A percentile compares a stretch with the other conserved stretches of the same genome.
These are phyloP conservation scores for Petrea volubilis DNA, from an alignment of 257 asterid species.

Conservation along the genomic window DNA sequence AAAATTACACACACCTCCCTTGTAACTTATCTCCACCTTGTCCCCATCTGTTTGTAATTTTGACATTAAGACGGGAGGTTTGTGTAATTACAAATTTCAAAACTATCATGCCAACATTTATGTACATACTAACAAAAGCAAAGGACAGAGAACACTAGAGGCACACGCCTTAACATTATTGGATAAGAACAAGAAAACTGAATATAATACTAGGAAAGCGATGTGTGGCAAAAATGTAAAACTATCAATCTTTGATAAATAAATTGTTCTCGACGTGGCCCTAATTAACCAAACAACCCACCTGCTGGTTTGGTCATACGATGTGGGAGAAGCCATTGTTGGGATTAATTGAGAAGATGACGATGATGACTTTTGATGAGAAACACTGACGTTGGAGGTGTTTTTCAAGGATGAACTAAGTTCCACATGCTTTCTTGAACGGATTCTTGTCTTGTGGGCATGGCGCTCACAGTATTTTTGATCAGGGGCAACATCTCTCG, in stretches of 20 bases:
- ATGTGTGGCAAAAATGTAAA: background rate
- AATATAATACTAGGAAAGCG: background rate
- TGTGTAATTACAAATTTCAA: too few species aligned
- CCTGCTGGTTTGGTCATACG: constrained; percentile 59
- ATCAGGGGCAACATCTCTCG: constrained; percentile 48
- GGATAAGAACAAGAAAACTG: constrained; percentile 43
- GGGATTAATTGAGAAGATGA: background rate
- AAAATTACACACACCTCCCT: too few species aligned
- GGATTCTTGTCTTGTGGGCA: constrained; percentile 44
- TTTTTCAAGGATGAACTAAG: constrained; percentile 16
- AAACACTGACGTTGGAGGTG: background rate
- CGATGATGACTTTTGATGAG: constrained; percentile 1
- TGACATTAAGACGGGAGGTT: too few species aligned
- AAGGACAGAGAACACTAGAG: constrained; percentile 21
- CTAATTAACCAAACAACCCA: constrained; percentile 1
- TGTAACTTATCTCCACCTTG: too few species aligned
- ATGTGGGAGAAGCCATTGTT: constrained; percentile 24
- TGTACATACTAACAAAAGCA: constrained; percentile 33
- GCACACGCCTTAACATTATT: constrained; percentile 16
- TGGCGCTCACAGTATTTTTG: constrained; percentile 60
- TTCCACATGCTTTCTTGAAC: constrained; percentile 77
- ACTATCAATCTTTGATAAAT: background rate
- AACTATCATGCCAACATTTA: constrained; percentile 19
- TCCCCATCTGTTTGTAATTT: too few species aligned
- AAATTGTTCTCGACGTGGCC: background rate